Conservation (phyloP, 768 basidiomycete genomes). For the Termitomyces eurrhizus region DNA sequence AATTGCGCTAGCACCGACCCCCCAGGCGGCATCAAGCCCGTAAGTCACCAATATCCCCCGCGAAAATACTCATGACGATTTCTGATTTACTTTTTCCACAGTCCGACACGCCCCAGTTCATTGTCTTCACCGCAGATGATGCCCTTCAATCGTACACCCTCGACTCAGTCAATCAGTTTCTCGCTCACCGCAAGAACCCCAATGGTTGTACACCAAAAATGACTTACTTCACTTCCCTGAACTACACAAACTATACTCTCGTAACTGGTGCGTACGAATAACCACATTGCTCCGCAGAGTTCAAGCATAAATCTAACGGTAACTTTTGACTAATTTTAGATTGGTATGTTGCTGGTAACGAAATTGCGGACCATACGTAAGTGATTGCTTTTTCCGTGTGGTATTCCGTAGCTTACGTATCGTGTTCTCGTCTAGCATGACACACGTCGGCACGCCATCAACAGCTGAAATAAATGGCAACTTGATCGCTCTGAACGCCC, state of each 20-base stretch:
- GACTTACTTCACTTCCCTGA: constrained; percentile 72
- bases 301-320: neutral
- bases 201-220: constrained; percentile 73
- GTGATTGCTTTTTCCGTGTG: constrained; percentile 17
- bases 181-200: constrained; percentile 70
- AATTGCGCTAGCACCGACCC: constrained; percentile 70
- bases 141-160: constrained; percentile 76
- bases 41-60: constrained; percentile 29
- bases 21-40: constrained; percentile 65
- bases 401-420: neutral
- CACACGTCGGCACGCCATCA: constrained; percentile 64
- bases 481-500: constrained; percentile 72
- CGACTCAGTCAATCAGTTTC: constrained; percentile 70
- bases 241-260: constrained; percentile 73
- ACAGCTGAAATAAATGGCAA: constrained; percentile 73
- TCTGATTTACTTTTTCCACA: constrained; percentile 20
- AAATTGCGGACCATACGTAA: constrained; percentile 77
- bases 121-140: constrained; percentile 75
- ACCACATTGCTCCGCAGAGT: neutral
- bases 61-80: neutral
- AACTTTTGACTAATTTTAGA: constrained; percentile 31
- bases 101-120: constrained; percentile 60
- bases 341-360: constrained; percentile 80
- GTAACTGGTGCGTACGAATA: constrained; percentile 41
- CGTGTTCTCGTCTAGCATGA: constrained; percentile 51